Evolutionary conservation across 768 basidiomycete genomes (phyloP), one percentile per base, ranked within the genome.

Genomic region (Collybia sp.): DNA sequence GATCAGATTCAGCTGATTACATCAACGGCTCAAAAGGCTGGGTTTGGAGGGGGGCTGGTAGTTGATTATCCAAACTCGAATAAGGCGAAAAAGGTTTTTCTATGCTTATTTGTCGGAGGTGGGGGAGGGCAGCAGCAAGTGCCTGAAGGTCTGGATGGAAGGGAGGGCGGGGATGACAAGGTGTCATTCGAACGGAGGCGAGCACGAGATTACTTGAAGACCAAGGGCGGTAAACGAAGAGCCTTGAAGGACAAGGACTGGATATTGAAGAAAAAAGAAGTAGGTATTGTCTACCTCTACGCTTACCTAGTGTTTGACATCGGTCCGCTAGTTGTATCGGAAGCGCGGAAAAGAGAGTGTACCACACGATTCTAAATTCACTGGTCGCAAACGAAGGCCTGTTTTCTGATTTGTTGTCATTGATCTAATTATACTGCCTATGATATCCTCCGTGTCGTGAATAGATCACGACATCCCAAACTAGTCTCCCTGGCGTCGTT

Each of bases 221-320:
- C 69, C 40, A 82, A 77, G 53, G 74, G 63, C 18, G 82, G 80
- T 49, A 93, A 87, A 69, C 75, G 85, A 54, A 91, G 85, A 61
- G 67, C 55, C 38, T 56, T 83, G 30, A 92, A 88, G 58, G 83
- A 84, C 58, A 83, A 73, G 60, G 90, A 95, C 51, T 99, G 93
- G 93, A 93, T 98, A 50, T 59, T 96, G 58, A 87, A 83, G 69
- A 99, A 99, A 73, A 99, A 99, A 78, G 89, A 95, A 76, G 93
- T 87, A 50, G 75, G 16, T 13, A 1, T 16, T 20, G 6, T 6
- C 47, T 16, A 31, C 44, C 41, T n/a, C 25, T 19, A 42, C 30
- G 10, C 40, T 20, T 52, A 17, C 6, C 10, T 37, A 33, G 46
- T 42, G 30, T 53, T 15, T 41, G 51, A 42, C 43, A 25, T 17